Percentiles rank a stretch among this genome's conserved stretches.
Evolutionary conservation across 352 stramenopile genomes (phyloP).

Genomic region (Phytophthora colocasiae): DNA sequence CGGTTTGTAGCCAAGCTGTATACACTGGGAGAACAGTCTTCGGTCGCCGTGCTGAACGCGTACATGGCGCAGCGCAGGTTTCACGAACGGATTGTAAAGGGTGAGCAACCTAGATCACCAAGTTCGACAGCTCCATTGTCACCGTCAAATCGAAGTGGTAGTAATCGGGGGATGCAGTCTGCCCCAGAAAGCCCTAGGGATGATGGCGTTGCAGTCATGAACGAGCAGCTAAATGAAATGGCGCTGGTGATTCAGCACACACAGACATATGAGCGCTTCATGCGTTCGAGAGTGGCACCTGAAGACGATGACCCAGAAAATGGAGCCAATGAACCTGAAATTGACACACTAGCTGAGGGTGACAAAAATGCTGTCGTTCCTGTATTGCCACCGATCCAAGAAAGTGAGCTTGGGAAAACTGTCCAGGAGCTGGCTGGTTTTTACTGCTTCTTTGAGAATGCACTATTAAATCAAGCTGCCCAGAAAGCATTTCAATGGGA

Average conservation of each 20-base stretch:
- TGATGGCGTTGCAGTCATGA: constrained; percentile 73
- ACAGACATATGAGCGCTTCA: constrained; percentile 90
- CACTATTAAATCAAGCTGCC: constrained; percentile 76
- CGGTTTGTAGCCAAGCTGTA: constrained; percentile 67
- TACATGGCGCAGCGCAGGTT: constrained; percentile 86
- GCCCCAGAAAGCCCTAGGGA: constrained; percentile 37
- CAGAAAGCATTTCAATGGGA: constrained; percentile 89
- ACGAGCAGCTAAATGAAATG: constrained; percentile 89
- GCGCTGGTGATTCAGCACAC: constrained; percentile 89
- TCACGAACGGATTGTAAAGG: constrained; percentile 63
- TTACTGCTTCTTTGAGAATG: constrained; percentile 90
- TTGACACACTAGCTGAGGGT: constrained; percentile 2
- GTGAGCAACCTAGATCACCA: constrained; percentile 12
- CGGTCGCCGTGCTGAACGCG: constrained; percentile 60
- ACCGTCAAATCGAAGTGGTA: constrained; percentile 26
- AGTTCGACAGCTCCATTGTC: constrained; percentile 22
- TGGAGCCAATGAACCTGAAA: constrained; percentile 10
- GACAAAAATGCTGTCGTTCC: constrained; percentile 7
- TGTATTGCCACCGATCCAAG: constrained; percentile 63
- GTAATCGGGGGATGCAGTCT: constrained; percentile 16
- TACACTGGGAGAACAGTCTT: constrained; percentile 58
- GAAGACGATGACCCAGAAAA: constrained; percentile 14
- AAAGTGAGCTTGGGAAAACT: constrained; percentile 80
- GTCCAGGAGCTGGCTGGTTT: constrained; percentile 87
- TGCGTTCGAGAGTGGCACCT: constrained; percentile 67